A percentile compares a stretch with the other conserved stretches of the same genome.
Evolutionary conservation across 257 asterid genomes (phyloP).

Genomic region (Solanum pennellii): DNA sequence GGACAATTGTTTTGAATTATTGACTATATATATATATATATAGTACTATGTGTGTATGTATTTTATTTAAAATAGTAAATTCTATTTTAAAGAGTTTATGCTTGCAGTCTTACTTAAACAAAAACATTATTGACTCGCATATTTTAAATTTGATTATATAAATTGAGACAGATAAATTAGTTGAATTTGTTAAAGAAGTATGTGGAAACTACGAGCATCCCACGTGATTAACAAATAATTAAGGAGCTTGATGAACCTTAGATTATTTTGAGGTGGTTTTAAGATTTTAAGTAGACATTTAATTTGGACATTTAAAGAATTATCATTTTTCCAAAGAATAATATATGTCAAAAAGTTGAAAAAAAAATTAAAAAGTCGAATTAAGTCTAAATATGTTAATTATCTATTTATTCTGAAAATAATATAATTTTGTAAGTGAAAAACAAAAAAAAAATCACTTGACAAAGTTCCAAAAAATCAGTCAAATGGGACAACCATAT

Average conservation of each 20-base stretch:
- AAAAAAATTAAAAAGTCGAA: no score
- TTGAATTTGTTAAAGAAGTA: no score
- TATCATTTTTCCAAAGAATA: no score
- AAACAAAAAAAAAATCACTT: not conserved
- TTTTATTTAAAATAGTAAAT: no score
- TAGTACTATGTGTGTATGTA: not conserved
- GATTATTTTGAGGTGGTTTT: not conserved
- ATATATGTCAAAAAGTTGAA: not conserved
- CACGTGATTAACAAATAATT: not conserved
- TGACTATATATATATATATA: not conserved
- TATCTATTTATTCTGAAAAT: not conserved
- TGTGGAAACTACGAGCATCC: not conserved
- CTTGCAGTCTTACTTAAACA: not conserved
- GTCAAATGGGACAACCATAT: not conserved
- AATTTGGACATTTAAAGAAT: not conserved
- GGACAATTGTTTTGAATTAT: not conserved
- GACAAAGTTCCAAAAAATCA: not conserved
- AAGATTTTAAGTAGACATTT: not conserved
- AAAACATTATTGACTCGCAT: not conserved
- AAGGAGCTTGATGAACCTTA: not conserved
- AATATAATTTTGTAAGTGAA: not conserved
- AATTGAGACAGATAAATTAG: not conserved
- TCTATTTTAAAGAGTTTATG: no score
- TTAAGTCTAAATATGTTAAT: not conserved
- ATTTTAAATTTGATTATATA: no score